Evolutionary conservation across 2,329 filamentous ascomycete genomes (phyloP).

Genomic region (Monosporascus sp.): DNA sequence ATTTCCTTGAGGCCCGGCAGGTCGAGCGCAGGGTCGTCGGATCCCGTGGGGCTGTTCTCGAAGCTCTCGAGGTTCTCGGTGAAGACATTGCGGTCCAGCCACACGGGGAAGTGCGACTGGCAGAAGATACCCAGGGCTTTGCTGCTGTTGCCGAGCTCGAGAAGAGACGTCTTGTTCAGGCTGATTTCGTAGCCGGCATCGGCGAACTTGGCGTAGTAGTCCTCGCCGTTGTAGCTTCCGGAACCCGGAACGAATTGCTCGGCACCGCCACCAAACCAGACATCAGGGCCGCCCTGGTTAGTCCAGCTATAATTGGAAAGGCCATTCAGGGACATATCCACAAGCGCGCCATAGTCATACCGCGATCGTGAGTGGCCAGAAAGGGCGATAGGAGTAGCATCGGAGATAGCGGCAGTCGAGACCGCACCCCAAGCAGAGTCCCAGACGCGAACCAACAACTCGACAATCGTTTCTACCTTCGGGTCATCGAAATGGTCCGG

Average conservation of each 20-base stretch:
- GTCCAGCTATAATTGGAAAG: constrained; percentile 80
- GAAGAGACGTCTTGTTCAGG: constrained; percentile 68
- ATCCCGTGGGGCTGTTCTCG: constrained; percentile 65
- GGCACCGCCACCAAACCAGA: constrained; percentile 76
- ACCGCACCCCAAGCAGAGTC: constrained; percentile 60
- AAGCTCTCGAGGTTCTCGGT: constrained; percentile 60
- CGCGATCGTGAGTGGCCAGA: constrained; percentile 69
- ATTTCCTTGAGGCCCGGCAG: constrained; percentile 83
- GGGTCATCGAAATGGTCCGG: constrained; percentile 72
- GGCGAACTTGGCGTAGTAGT: constrained; percentile 75
- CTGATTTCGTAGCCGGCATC: constrained; percentile 68
- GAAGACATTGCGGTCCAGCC: constrained; percentile 83
- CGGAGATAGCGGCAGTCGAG: constrained; percentile 74
- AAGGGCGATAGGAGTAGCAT: constrained; percentile 75
- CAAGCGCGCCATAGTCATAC: constrained; percentile 62
- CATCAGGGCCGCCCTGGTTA: constrained; percentile 67
- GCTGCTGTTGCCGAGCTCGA: constrained; percentile 49
- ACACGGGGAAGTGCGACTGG: constrained; percentile 70
- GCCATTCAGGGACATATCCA: constrained; percentile 72
- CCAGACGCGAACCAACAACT: constrained; percentile 67
- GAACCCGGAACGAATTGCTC: constrained; percentile 70
- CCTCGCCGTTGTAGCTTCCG: constrained; percentile 61
- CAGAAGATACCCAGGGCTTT: constrained; percentile 75
- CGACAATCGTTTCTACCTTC: constrained; percentile 78
- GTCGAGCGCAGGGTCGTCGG: constrained; percentile 59